phyloP scores from a whole-genome alignment of 73 alveolate species.

The Stentor coeruleus region DNA sequence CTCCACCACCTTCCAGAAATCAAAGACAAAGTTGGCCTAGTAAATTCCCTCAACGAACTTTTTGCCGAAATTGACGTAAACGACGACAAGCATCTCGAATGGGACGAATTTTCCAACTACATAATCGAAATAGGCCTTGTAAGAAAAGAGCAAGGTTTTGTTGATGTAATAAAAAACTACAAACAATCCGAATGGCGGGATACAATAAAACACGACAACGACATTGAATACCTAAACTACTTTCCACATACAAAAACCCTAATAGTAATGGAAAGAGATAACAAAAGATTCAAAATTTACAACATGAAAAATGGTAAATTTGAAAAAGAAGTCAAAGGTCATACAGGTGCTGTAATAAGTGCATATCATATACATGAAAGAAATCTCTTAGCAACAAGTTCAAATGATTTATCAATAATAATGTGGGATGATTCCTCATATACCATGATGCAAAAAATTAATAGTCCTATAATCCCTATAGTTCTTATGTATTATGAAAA shows the following conservation, averaged over 20 bases:
- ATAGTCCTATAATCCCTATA: conserved; percentile 27
- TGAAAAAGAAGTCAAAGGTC: conserved; percentile 73
- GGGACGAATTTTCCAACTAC: conserved; percentile 96
- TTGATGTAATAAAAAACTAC: conserved; percentile 87
- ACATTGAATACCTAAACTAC: conserved; percentile 79
- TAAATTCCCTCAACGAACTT: conserved; percentile 80
- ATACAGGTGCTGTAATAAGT: conserved; percentile 88
- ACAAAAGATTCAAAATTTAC: conserved; percentile 85
- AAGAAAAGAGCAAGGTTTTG: conserved; percentile 83
- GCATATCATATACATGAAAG: conserved; percentile 84
- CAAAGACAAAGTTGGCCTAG: conserved; percentile 75
- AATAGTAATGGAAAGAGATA: conserved; percentile 90
- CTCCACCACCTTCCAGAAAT: conserved; percentile 85
- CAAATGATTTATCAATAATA: conserved; percentile 88
- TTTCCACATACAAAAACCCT: conserved; percentile 83
- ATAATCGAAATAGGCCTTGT: conserved; percentile 93
- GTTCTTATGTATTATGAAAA: conserved; percentile 64
- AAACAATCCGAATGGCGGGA: conserved; percentile 77
- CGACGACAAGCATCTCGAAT: conserved; percentile 92
- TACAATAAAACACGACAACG: conserved; percentile 90
- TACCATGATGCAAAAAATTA: conserved; percentile 63
- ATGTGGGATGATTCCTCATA: conserved; percentile 90
- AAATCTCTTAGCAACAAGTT: conserved; percentile 88
- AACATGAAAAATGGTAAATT: conserved; percentile 79
- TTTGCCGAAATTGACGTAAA: conserved; percentile 93